These are phyloP conservation scores for Pyricularia grisea DNA, from an alignment of 2,329 filamentous ascomycete species.

Conservation along the genomic window DNA sequence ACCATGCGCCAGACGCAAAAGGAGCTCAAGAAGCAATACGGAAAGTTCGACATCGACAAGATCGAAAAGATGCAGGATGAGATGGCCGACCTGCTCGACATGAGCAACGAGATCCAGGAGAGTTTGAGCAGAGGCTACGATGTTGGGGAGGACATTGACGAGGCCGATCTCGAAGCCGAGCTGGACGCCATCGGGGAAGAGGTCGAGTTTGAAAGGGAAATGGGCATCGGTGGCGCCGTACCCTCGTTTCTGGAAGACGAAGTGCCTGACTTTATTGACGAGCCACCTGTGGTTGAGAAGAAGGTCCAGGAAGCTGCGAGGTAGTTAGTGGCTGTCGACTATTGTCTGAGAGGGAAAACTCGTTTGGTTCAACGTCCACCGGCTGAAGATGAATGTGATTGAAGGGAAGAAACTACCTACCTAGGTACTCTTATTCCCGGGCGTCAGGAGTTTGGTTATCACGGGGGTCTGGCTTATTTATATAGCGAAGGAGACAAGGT, in stretches of 20 bases:
- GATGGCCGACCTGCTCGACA: slow-evolving; percentile 96
- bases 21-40: slow-evolving; percentile 85
- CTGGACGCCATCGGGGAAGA: slow-evolving; percentile 90
- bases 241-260: slow-evolving; percentile 89
- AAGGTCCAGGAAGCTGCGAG: slow-evolving; percentile 77
- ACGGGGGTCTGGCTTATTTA: neutral
- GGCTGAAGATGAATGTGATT: neutral
- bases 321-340: slow-evolving; percentile 18
- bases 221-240: slow-evolving; percentile 48
- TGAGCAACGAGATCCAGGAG: slow-evolving; percentile 97
- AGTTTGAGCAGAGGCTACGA: slow-evolving; percentile 86
- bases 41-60: slow-evolving; percentile 94
- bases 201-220: slow-evolving; percentile 71
- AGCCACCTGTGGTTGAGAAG: slow-evolving; percentile 57
- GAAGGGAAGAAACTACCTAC: neutral
- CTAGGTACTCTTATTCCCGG: neutral
- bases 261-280: slow-evolving; percentile 85
- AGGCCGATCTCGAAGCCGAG: slow-evolving; percentile 92
- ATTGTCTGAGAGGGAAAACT: neutral
- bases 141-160: slow-evolving; percentile 92
- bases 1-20: slow-evolving; percentile 97
- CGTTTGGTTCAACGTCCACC: neutral
- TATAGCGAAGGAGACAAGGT: neutral
- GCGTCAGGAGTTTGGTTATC: neutral
- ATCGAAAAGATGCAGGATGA: slow-evolving; percentile 97